phyloP scores from a whole-genome alignment of 2,329 filamentous ascomycete genomes.

The Elsinoe ampelina region DNA sequence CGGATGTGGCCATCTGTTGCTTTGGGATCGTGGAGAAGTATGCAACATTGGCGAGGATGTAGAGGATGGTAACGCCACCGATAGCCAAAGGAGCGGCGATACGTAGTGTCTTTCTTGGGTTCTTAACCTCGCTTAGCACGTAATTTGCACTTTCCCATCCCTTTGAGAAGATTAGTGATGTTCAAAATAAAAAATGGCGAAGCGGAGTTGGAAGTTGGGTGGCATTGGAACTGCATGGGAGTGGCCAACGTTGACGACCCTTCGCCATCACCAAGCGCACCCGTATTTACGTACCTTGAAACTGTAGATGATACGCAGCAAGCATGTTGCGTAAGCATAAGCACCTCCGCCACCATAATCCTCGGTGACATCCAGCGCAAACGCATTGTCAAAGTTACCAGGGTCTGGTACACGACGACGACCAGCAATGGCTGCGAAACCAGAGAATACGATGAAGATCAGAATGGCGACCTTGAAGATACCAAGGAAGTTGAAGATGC shows the following conservation, averaged over 20 bases:
- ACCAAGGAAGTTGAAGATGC: conserved; percentile 57
- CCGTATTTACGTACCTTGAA: conserved; percentile 37
- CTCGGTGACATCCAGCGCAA: conserved; percentile 28
- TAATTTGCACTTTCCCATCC: conserved; percentile 63
- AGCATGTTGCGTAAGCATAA: conserved; percentile 58
- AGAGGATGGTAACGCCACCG: conserved; percentile 49
- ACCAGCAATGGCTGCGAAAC: conserved; percentile 52
- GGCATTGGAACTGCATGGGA: no score
- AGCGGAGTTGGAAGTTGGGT: no score
- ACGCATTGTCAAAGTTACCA: conserved; percentile 54
- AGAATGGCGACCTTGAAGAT: conserved; percentile 58
- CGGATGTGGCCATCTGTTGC: conserved; percentile 45
- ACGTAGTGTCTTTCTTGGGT: conserved; percentile 54
- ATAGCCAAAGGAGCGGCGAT: conserved; percentile 52
- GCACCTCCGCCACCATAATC: conserved; percentile 45
- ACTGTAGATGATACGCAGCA: conserved; percentile 65
- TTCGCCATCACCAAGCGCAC: no score
- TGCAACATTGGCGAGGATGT: conserved; percentile 39
- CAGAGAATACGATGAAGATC: conserved; percentile 54
- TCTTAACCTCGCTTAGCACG: conserved; percentile 54
- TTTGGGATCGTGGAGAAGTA: conserved; percentile 56
- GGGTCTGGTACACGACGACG: conserved; percentile 52
- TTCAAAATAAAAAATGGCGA: no score
- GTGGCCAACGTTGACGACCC: no score
- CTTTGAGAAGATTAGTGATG: not conserved